Evolutionary conservation across 2,329 filamentous ascomycete genomes (phyloP), one percentile per base, ranked within the genome.

Genomic region (Alternaria rosae): DNA sequence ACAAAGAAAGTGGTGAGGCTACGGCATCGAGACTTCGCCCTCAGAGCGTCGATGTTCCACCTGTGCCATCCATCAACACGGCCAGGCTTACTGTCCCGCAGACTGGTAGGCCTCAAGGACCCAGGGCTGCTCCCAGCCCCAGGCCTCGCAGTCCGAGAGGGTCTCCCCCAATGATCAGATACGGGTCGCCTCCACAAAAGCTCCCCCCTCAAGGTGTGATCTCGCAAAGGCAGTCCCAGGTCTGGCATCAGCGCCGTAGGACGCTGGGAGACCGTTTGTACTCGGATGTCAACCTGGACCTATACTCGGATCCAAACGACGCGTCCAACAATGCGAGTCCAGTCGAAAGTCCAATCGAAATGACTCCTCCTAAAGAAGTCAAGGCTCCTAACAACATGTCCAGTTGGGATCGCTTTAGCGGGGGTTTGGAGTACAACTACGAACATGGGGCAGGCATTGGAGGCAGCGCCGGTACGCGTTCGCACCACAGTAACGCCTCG

Each of bases 401-500:
- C 6, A 53, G 45, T 44, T 69, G 65, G 57, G 78, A 74, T 52
- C 77, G 79, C 4, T 80, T 78, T 64, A 72, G 74, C 54, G 78
- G 79, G 48, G 79, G 79, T 10, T 65, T 78, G 38, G 68, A 68
- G 9, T 78, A 76, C 58, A 74, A 75, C 25, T 80, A 80, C 63
- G 76, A 78, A 56, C 72, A 65, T 48, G 75, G 70, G 21, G 69
- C 68, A 20, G 76, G 76, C 6, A 64, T 80, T 13, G 72, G 77
- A 58, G 78, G 78, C 57, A 79, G 76, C 67, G 76, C 75, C 38
- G 78, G 78, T 10, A 79, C 75, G 12, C 68, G 78, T 38, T 66
- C 71, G 44, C 61, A 71, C 53, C 71, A 78, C 61, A 77, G 70
- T 42, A 61, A 62, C 28, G 72, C 74, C 9, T 74, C 70, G 61